A percentile compares a stretch with the other conserved stretches of the same genome.
phyloP scores from a whole-genome alignment of 306 rosid genomes.

The Cicer chorassanicum region DNA sequence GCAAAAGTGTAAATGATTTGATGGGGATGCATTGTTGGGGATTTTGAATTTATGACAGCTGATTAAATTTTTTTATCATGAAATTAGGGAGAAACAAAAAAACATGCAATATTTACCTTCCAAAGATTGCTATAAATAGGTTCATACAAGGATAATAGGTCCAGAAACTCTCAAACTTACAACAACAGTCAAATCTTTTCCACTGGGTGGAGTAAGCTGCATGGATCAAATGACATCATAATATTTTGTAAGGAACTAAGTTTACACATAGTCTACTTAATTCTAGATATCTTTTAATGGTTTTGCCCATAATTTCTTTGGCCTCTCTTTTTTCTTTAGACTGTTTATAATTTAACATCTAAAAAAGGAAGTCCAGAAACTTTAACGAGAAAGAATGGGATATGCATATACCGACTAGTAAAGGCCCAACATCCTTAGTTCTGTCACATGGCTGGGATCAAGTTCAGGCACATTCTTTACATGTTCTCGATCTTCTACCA shows the following conservation, averaged over 20 bases:
- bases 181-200: not conserved
- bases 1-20: conserved; percentile 25
- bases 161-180: conserved; percentile 22
- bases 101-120: not conserved
- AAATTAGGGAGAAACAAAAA: conserved; percentile 21
- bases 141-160: conserved; percentile 6
- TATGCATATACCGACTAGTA: conserved; percentile 59
- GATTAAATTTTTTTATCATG: not conserved
- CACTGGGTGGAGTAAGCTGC: not conserved
- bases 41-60: conserved; percentile 18
- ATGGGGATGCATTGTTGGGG: conserved; percentile 9
- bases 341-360: conserved; percentile 28
- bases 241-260: not conserved
- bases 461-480: conserved; percentile 73
- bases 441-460: conserved; percentile 87
- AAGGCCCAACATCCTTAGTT: conserved; percentile 95
- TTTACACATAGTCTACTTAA: not conserved
- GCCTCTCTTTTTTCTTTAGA: conserved; percentile 1
- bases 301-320: not conserved
- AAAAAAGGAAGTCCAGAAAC: conserved; percentile 19
- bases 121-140: not conserved
- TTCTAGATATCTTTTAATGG: conserved; percentile 1
- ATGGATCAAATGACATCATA: conserved; percentile 3
- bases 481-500: conserved; percentile 73
- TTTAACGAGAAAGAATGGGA: conserved; percentile 29